phyloP scores from a whole-genome alignment of 2,329 filamentous ascomycete genomes.

The Verticillium nonalfalfae region DNA sequence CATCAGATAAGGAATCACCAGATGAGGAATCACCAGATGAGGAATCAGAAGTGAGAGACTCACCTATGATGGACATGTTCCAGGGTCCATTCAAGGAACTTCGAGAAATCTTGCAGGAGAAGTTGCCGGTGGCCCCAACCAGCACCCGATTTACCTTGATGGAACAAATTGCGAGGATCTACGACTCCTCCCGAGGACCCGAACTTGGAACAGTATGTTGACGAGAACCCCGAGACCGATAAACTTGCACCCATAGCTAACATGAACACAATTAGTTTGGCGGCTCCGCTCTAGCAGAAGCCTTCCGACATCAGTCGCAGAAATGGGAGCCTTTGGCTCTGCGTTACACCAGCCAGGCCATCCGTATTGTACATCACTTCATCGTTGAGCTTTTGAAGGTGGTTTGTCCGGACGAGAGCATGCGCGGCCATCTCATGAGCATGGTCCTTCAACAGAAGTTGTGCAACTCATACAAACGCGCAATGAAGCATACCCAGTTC shows the following conservation, averaged over 20 bases:
- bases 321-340: constrained; percentile 45
- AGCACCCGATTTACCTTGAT: background rate
- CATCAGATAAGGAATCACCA: no score
- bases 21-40: no score
- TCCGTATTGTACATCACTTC: constrained; percentile 46
- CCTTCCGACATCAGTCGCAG: constrained; percentile 46
- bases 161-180: background rate
- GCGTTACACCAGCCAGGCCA: constrained; percentile 43
- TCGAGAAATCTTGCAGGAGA: background rate
- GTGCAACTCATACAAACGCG: constrained; percentile 33
- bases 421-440: constrained; percentile 34
- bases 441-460: constrained; percentile 39
- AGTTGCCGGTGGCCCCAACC: no score
- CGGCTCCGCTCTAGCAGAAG: constrained; percentile 29
- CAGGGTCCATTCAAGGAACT: background rate
- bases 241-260: background rate
- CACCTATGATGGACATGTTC: no score
- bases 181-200: background rate
- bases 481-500: constrained; percentile 41
- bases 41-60: no score
- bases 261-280: constrained; percentile 23
- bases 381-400: constrained; percentile 33
- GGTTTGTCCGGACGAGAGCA: constrained; percentile 34
- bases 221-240: background rate
- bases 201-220: constrained; percentile 3